Base-by-base conservation (phyloP, 371 early-diverging fungal species). In the Rhizopus microsporus region DNA sequence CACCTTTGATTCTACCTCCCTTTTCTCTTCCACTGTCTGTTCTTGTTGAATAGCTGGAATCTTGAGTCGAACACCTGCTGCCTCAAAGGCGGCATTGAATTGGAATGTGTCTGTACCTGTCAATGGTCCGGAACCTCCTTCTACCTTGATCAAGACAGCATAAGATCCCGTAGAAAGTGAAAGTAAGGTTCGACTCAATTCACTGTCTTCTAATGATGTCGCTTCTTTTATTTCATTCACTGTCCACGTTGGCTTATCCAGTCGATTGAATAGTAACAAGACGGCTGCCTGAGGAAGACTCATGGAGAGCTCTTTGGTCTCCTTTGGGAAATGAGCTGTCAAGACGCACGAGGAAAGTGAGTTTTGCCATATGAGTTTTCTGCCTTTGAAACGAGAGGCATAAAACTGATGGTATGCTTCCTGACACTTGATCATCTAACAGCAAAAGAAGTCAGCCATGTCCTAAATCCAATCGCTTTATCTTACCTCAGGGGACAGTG, bases 341-440 rank as follows among this genome's bases (percentile, higher is more conserved):
- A 95, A 60, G 5, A 85, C 61, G 65, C 93, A 91, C 15, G 85
- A 83, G 0, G 92, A 93, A 38, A 95, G 80, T 4, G 84, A 77
- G 57, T 90, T 86, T 61, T 92, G 92, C 95, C 95, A 97, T 40
- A 82, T 85, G 33, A 98, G 69, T 33, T 85, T 79, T 47, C 92
- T 82, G 7, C 94, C 93, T 35, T 81, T 89, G 72, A 92, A 88
- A 63, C 86, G 86, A 32, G 74, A 74, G 13, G 77, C 54, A 65
- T 96, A 98, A 68, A 91, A 93, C 7, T 77, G 72, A 33, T 80
- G 77, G 72, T 89, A 96, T 4, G 83, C 69, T 51, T 82, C 72
- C 65, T 88, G 90, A 39, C 69, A 80, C 51, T 68, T 65, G 4
- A 74, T 63, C 69, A 94, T 81, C 91, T 92, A 64, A 32, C 15